Percentiles rank a stretch among this genome's conserved stretches.
Conservation (phyloP, 1,284 basidiomycete species). For the Malassezia sp. region DNA sequence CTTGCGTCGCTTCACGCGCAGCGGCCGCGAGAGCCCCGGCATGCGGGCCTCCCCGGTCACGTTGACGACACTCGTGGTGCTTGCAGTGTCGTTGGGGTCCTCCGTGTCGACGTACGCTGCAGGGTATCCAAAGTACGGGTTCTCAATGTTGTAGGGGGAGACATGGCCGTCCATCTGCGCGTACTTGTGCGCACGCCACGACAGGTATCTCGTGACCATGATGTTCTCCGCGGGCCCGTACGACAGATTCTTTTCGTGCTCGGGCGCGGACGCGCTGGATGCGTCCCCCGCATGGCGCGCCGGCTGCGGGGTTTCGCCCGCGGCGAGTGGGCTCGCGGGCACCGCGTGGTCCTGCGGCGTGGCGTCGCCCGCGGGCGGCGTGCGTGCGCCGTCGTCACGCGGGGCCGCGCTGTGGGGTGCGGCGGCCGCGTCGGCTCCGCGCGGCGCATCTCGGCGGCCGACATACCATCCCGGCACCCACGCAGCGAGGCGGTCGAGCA, state of each 20-base stretch:
- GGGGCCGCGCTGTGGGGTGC: too few relatives aligned
- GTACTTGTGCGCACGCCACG: constrained; percentile 33
- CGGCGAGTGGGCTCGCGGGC: too few relatives aligned
- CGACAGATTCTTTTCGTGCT: not conserved
- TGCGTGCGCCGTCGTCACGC: too few relatives aligned
- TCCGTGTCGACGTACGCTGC: constrained; percentile 30
- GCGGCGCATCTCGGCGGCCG: too few relatives aligned
- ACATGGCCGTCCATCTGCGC: constrained; percentile 30
- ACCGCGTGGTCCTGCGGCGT: too few relatives aligned
- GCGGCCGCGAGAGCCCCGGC: constrained; percentile 13
- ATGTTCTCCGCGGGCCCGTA: not conserved
- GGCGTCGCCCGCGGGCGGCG: too few relatives aligned
- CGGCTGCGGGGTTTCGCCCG: too few relatives aligned
- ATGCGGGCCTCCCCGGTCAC: constrained; percentile 1
- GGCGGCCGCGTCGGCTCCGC: too few relatives aligned
- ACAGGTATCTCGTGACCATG: constrained; percentile 21
- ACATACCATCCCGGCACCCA: too few relatives aligned
- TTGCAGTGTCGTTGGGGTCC: constrained; percentile 7
- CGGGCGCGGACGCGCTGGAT: too few relatives aligned
- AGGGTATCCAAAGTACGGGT: constrained; percentile 78
- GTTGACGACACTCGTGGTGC: constrained; percentile 7
- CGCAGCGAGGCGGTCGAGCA: too few relatives aligned
- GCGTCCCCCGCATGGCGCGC: too few relatives aligned
- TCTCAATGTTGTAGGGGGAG: constrained; percentile 50
- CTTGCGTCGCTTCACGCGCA: constrained; percentile 30